Base-by-base conservation (phyloP, 1,284 basidiomycete species). In the Tilletia walkeri region DNA sequence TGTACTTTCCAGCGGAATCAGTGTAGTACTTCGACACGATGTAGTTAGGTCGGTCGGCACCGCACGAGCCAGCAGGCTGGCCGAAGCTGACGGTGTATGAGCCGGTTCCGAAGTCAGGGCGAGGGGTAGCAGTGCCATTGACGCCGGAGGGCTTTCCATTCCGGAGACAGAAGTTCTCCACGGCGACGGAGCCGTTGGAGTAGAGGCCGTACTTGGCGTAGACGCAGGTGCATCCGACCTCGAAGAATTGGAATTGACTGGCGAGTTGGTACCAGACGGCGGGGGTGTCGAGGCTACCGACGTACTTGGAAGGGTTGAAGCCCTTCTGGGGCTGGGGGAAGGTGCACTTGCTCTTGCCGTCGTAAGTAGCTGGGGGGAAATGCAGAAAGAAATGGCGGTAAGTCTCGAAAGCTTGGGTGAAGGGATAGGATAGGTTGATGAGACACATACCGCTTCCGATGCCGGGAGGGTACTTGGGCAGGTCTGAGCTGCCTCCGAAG, bases 261-360 rank as follows among this genome's bases (percentile, higher is more conserved):
- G 59, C 59, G 2, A 63, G 59, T 20, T 63, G 59, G 59, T 63
- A 63, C 59, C 59, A 63, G 59, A 63, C n/a, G 16, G 36, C 38
- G 59, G 59, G 59, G 36, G 38, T 41, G 59, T 36, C 59, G 59
- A 38, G 36, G 36, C 30, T 63, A 16, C 59, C 59, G 30, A 39
- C 59, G 59, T 63, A 63, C 59, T 63, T 63, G 59, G 59, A 38
- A 38, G 59, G 59, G 34, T 36, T 41, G 59, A 63, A 63, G 59
- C 59, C 59, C 36, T 34, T 18, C 59, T 63, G 34, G 59, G 59
- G 38, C 16, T 3, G 34, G 16, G 59, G 59, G 34, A 63, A 63
- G 59, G 59, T 63, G 59, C 59, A 63, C 59, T 63, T 63, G 59
- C 30, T 63, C 59, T 63, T 38, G 59, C 59, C 59, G 36, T 63